Base-by-base conservation (phyloP, 2,329 filamentous ascomycete genomes). In the Penicillium sp. region DNA sequence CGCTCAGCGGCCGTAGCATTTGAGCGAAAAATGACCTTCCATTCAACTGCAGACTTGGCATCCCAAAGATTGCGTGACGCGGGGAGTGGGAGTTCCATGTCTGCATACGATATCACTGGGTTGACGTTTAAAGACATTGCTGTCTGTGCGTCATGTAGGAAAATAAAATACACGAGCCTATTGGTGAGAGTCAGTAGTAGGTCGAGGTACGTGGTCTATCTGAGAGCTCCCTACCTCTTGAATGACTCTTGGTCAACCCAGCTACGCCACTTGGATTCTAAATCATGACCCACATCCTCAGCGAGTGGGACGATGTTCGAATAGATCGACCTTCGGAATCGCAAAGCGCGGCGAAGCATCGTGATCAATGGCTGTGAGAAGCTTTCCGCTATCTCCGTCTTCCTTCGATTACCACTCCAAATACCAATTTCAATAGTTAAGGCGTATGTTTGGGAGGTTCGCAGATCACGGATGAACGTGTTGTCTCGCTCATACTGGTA, bases 191-290 rank as follows among this genome's bases (percentile, higher is more conserved):
- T 82, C 40, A 47, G 24, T 44, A 18, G 18, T 10, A 11, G 39
- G 59, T 11, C 50, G 34, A 14, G 14, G 18, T 9, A n/a, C 56
- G 4, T 52, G 34, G 48, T 39, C 51, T 47, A 59, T 50, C 62
- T 16, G 27, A 13, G 14, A 31, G 3, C 11, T 43, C 3, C 11
- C 63, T 50, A 82, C 74, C 86, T 81, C 67, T 89, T 88, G 74
- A 84, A 88, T 3, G 83, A 85, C 65, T 90, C 87, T 55, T 83
- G 76, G 44, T 83, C 77, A 13, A 83, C 79, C 87, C 87, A 91
- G 22, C 73, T 71, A 52, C 74, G 78, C 88, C 88, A 91, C 62
- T 89, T 90, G 3, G 77, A 72, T 54, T 88, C 81, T 0, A 91
- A 72, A 2, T 73, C 73, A 16, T 82, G 69, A 1, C 82, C 84